Percentiles rank a stretch among this genome's conserved stretches.
phyloP scores from a whole-genome alignment of 2,329 filamentous ascomycete species.

The Pseudogymnoascus sp. region DNA sequence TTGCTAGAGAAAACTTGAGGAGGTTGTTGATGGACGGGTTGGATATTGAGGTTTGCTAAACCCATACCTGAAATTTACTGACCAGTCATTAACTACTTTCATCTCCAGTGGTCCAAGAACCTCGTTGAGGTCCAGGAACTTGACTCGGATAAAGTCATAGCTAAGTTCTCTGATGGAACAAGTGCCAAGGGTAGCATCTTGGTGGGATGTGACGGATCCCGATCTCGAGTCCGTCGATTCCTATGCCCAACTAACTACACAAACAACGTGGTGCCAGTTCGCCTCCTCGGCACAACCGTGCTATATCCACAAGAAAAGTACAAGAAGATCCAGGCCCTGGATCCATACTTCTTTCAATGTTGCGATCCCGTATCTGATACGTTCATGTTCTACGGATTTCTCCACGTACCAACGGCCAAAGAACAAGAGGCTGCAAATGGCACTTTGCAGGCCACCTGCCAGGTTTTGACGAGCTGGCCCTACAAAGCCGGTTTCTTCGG shows the following conservation, averaged over 20 bases:
- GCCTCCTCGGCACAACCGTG: conserved; percentile 30
- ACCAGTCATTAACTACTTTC: conserved; percentile 22
- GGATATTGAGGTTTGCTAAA: conserved; percentile 26
- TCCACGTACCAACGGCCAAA: conserved; percentile 32
- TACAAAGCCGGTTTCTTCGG: conserved; percentile 31
- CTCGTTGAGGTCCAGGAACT: conserved; percentile 30
- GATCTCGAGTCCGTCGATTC: conserved; percentile 31
- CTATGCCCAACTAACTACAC: conserved; percentile 21
- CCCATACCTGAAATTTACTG: background rate
- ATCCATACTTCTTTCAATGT: conserved; percentile 36
- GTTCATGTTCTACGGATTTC: conserved; percentile 35
- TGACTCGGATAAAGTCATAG: conserved; percentile 29
- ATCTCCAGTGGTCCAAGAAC: conserved; percentile 34
- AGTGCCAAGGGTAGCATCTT: conserved; percentile 36
- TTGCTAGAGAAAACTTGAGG: conserved; percentile 30
- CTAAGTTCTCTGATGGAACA: conserved; percentile 37
- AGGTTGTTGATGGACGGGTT: conserved; percentile 29
- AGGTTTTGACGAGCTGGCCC: conserved; percentile 36
- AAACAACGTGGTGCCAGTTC: conserved; percentile 21
- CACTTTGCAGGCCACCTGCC: conserved; percentile 27
- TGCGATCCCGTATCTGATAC: conserved; percentile 32
- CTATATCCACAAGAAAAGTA: conserved; percentile 28
- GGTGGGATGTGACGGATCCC: conserved; percentile 39
- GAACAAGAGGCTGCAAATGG: conserved; percentile 24
- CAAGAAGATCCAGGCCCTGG: conserved; percentile 27